Evolutionary conservation across 129 eudicot species (phyloP), one percentile per base, ranked within the genome.

Genomic region (Smallanthus sonchifolius): DNA sequence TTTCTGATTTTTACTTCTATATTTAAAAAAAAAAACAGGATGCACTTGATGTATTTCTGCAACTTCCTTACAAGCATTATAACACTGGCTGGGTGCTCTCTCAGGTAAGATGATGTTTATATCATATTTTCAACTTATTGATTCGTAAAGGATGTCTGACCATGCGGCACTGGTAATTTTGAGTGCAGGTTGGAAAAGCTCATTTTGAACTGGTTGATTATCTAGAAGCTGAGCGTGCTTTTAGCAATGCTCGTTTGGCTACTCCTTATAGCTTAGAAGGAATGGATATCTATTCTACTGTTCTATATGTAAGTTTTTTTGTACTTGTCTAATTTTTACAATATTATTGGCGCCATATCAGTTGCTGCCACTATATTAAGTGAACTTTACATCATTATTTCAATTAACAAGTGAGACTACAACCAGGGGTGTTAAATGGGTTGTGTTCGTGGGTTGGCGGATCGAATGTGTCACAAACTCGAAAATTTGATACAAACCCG

Each of bases 41-140:
- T 61, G 99, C 99, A 28, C 86, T 95, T 80, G 89, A 85, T 80
- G 80, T 85, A 72, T 95, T 85, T 81, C 79, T 83, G 14, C 91
- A 88, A 81, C 97, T 95, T 59, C 96, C 99, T 2, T 85, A 81
- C 47, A 95, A 87, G 70, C 99, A 95, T 69, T 95, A 95, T 72
- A 87, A 87, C 74, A 91, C 99, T 13, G 92, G 94, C 75, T 95
- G 99, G 99, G 99, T 95, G 78, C 97, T 91, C 77, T 88, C 96
- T 59, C 99, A 95, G 94, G 99, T 91, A 56, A 11, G 43, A 19
- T 10, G 6, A 19, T 66, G 10, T 61, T 13, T 61, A 61, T 13
- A 61, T 61, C 40, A 34, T 61, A 34, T 34, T 34, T 61, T 61
- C 67, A 13, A 34, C 42, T 61, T 61, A 61, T 61, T 14, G 17